phyloP scores from a whole-genome alignment of 257 asterid species.

The Petunia axillaris region DNA sequence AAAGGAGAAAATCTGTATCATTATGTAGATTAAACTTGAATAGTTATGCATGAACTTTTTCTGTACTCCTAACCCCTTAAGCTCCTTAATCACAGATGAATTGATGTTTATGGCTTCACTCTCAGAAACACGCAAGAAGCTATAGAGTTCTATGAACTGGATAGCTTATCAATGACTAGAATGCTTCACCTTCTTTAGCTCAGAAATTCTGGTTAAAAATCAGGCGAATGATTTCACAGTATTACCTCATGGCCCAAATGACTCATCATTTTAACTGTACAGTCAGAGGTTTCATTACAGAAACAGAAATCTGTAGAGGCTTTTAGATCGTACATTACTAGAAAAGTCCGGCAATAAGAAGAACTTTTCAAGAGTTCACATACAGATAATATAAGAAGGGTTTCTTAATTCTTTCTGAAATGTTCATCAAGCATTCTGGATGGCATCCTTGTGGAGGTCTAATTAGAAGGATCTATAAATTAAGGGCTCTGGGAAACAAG shows the following conservation, averaged over 20 bases:
- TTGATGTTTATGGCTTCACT: not conserved
- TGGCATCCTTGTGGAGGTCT: slow-evolving; percentile 2
- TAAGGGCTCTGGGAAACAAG: slow-evolving; percentile 2
- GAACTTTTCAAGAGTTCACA: not conserved
- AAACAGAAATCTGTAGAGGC: not conserved
- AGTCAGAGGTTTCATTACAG: not conserved
- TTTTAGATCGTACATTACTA: not conserved
- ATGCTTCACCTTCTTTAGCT: not conserved
- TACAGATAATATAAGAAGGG: not conserved
- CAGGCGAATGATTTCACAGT: not conserved
- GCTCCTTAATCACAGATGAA: slow-evolving; percentile 17
- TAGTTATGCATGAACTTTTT: slow-evolving; percentile 13
- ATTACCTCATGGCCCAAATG: not conserved
- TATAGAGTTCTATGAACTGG: slow-evolving; percentile 16
- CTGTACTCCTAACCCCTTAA: slow-evolving; percentile 10
- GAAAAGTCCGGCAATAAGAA: not conserved
- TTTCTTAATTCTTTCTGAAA: not conserved
- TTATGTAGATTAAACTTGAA: slow-evolving; percentile 27
- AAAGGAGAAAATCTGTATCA: slow-evolving; percentile 38
- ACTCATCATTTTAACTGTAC: not conserved
- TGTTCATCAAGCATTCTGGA: not conserved
- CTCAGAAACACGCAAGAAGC: slow-evolving; percentile 5
- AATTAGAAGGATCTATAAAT: slow-evolving; percentile 14
- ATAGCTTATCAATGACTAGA: slow-evolving; percentile 18
- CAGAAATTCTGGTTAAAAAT: not conserved